Base-by-base conservation (phyloP, 225 moss, liverwort and hornwort species). In the Marchantia paleacea region DNA sequence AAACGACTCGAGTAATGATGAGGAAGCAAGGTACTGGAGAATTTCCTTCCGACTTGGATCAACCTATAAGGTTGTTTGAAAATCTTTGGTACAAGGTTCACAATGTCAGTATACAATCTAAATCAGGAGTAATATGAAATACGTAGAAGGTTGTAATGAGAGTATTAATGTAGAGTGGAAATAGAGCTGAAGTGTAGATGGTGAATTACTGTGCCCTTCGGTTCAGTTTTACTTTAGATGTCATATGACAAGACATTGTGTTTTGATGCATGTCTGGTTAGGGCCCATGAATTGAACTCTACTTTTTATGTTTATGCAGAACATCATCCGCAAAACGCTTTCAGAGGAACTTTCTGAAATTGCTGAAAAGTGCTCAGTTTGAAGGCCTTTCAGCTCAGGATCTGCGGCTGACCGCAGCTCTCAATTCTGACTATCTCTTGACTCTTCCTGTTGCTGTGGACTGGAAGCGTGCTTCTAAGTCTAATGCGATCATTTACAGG, bases 361-460 rank as follows among this genome's bases (percentile, higher is more conserved):
- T 94, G 54, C 84, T 96, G 57, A 87, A 85, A 74, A 86, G 86
- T 76, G 96, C 96, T 29, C 91, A 96, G 50, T 96, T 96, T 74
- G 89, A 91, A 76, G 94, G 96, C 14, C 89, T 92, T 29, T 92
- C 96, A 73, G 90, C 88, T n/a, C 68, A 88, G 49, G 94, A 96
- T 80, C 84, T 94, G 81, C 87, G 92, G 77, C 81, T 96, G 29
- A 92, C 78, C 0, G 91, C 91, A 65, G 94, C 92, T 29, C 88
- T 94, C 66, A 96, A 96, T 81, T 89, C 94, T 3, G 94, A 96
- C 70, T 96, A 96, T 70, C 94, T 96, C 54, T 85, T 96, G 78
- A 89, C 94, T 10, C 80, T 94, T 61, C 96, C 96, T 7, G 91
- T 96, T 57, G 94, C 92, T 66, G 96, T 96, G 2, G 94, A 96